Base-by-base conservation (phyloP, 257 asterid species). In the Scutellaria minor region DNA sequence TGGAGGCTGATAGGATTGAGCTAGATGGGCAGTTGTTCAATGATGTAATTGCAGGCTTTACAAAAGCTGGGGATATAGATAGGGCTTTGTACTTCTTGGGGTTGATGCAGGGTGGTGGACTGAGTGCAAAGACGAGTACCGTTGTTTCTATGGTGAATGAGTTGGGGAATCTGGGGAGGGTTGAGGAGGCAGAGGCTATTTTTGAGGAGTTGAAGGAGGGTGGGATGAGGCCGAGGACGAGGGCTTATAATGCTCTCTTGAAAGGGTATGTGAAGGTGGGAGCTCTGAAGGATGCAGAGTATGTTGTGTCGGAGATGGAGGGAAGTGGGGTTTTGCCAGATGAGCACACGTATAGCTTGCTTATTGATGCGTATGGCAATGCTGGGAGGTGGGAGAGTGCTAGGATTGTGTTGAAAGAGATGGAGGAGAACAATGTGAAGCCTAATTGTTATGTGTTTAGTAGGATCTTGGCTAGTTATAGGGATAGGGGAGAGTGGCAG, bases 381-480 rank as follows among this genome's bases (percentile, higher is more conserved):
- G 98, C 97, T 0, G 97, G 96, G 75, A 85, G 97, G 65, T 94
- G 98, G 98, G 98, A 94, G 84, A 88, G 96, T 68, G 96, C 96
- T 8, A 79, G 92, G 75, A 88, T 94, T 48, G 96, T 94, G 77
- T 76, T 94, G 83, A 86, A 89, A 60, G 98, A 89, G 71, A 94
- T 94, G 96, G 91, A 94, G 73, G 84, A 88, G 1, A 89, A 89
- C 59, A 81, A 83, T 14, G 90, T 91, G 45, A 84, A 80, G 79
- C 97, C 97, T 6, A 91, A 84, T 76, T 76, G 96, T 0, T 86
- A 78, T 18, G 91, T 89, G 35, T 94, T 94, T 72, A 79, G 88
- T 75, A 79, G 97, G 79, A 91, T 94, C 52, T 85, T 94, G 79
- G 87, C 96, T 27, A 77, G 85, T 77, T 94, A 85, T 74, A 85